Percentiles rank a stretch among this genome's conserved stretches.
Evolutionary conservation across 306 rosid genomes (phyloP).

Genomic region (Fagus crenata): DNA sequence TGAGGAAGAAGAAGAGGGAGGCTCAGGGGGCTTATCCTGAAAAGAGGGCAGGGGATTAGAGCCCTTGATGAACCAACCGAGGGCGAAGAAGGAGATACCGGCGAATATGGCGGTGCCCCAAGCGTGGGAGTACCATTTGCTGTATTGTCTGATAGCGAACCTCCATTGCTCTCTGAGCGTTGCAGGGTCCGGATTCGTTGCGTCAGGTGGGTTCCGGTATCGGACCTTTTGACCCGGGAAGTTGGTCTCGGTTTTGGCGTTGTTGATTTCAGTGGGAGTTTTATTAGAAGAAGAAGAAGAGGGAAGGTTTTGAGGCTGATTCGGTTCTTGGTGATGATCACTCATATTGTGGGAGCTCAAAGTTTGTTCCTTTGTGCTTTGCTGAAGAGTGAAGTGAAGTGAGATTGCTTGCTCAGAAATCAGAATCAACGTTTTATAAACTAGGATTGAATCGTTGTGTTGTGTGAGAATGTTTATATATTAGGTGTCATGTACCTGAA

Average conservation of each 20-base stretch:
- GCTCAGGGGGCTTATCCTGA: conserved; percentile 22
- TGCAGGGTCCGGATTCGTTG: conserved; percentile 60
- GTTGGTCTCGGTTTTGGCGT: conserved; percentile 5
- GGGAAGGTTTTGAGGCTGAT: conserved; percentile 25
- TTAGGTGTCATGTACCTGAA: no score
- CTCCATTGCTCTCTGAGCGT: conserved; percentile 93
- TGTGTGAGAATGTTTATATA: no score
- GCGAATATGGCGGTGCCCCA: conserved; percentile 98
- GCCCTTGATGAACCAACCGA: conserved; percentile 93
- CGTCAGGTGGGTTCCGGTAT: conserved; percentile 66
- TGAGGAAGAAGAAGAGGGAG: conserved; percentile 2
- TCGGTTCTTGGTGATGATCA: conserved; percentile 37
- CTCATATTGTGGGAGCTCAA: conserved; percentile 19
- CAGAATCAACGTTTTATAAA: no score
- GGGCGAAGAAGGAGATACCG: conserved; percentile 85
- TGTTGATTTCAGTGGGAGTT: conserved; percentile 13
- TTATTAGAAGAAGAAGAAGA: conserved; percentile 29
- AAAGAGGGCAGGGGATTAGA: conserved; percentile 78
- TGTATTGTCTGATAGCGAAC: conserved; percentile 68
- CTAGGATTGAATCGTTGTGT: no score
- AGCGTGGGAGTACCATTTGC: conserved; percentile 85
- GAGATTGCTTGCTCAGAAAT: no score
- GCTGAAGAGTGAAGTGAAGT: background rate
- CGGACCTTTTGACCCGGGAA: conserved; percentile 38
- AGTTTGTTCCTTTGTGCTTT: background rate